These are phyloP conservation scores for Trametes coccinea DNA, from an alignment of 768 basidiomycete genomes.

Conservation along the genomic window DNA sequence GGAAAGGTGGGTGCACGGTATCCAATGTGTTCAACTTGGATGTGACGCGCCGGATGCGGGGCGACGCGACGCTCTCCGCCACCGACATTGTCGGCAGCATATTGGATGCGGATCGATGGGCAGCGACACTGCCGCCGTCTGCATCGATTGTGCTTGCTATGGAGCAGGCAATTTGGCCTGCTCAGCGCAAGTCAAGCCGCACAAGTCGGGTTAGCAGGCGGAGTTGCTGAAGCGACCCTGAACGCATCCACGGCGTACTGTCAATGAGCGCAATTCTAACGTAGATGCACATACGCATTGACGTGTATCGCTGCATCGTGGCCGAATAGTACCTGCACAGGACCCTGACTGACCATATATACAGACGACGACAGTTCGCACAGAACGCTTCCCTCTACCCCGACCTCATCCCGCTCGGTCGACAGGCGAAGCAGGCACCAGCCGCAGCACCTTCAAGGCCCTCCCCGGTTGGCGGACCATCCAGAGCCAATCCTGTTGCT, in stretches of 20 bases:
- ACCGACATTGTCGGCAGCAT: neutral
- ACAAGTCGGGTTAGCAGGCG: neutral
- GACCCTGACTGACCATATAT: neutral
- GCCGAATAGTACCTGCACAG: neutral
- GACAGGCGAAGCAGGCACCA: neutral
- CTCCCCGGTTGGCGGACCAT: neutral
- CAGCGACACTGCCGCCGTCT: neutral
- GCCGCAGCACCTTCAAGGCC: neutral
- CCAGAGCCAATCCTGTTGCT: neutral
- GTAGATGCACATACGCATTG: neutral
- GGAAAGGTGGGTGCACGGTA: conserved; percentile 8
- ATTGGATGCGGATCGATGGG: neutral
- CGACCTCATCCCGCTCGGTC: conserved; percentile 15
- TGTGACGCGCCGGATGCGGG: neutral
- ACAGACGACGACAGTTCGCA: conserved; percentile 20
- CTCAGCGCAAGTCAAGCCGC: no score
- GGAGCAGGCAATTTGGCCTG: no score
- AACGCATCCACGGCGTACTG: neutral
- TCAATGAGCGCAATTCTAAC: neutral
- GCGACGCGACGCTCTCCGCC: neutral
- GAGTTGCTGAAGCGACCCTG: neutral
- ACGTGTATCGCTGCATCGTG: neutral
- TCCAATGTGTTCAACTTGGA: neutral
- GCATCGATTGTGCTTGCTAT: no score
- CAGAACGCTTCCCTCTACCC: conserved; percentile 21